A percentile compares a stretch with the other conserved stretches of the same genome.
These are phyloP conservation scores for Tylopilus subfusipes DNA, from an alignment of 768 basidiomycete genomes.

Conservation along the genomic window DNA sequence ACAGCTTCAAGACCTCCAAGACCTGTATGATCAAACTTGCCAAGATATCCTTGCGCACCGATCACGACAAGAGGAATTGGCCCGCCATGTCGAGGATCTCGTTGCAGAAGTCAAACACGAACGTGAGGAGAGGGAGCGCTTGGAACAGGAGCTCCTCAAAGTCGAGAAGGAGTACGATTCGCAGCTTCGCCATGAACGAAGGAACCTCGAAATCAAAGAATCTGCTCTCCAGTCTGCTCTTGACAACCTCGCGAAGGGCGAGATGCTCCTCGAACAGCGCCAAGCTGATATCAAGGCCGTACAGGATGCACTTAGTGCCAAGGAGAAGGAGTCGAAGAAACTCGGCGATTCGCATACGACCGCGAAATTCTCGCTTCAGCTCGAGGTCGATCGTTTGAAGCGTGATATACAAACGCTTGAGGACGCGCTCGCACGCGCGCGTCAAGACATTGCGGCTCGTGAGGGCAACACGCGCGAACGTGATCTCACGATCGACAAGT, in stretches of 20 bases:
- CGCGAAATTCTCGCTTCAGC: constrained; percentile 80
- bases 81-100: constrained; percentile 68
- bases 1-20: constrained; percentile 62
- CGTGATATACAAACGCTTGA: constrained; percentile 81
- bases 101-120: constrained; percentile 60
- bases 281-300: constrained; percentile 74
- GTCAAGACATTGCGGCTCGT: constrained; percentile 63
- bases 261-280: constrained; percentile 63
- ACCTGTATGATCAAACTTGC: constrained; percentile 60
- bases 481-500: constrained; percentile 67
- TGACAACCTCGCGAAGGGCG: constrained; percentile 57
- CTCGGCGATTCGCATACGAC: constrained; percentile 82
- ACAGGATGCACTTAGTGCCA: constrained; percentile 62
- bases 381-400: constrained; percentile 83
- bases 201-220: constrained; percentile 68
- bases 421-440: constrained; percentile 68
- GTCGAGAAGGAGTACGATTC: constrained; percentile 64
- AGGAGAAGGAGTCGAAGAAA: constrained; percentile 75
- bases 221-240: constrained; percentile 61
- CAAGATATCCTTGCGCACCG: constrained; percentile 66
- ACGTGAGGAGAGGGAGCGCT: constrained; percentile 50
- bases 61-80: constrained; percentile 73
- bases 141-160: constrained; percentile 51
- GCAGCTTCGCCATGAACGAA: constrained; percentile 54
- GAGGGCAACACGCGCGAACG: constrained; percentile 66